Conservation (phyloP, 805 yeast genomes). For the Myxozyma neglecta region DNA sequence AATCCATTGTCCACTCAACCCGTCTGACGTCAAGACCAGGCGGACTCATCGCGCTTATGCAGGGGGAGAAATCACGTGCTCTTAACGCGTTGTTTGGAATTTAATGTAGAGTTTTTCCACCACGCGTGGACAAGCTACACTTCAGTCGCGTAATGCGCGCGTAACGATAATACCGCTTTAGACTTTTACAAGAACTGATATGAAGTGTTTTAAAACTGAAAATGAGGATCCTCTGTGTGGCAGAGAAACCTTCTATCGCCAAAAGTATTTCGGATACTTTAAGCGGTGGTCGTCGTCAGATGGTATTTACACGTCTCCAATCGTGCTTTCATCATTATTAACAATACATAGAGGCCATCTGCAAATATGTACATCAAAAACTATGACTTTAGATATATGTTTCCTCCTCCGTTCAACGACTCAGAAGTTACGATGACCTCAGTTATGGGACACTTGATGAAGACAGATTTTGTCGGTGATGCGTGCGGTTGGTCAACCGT, state of each 20-base stretch:
- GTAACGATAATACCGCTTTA: background rate
- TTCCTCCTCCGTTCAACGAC: constrained; percentile 57
- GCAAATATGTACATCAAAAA: constrained; percentile 67
- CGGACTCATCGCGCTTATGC: background rate
- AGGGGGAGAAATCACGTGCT: constrained; percentile 1
- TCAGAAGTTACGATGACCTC: constrained; percentile 89
- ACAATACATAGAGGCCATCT: constrained; percentile 44
- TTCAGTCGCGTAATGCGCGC: background rate
- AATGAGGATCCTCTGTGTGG: constrained; percentile 87
- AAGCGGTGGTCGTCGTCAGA: constrained; percentile 64
- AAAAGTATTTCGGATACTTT: constrained; percentile 73
- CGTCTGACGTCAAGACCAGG: background rate
- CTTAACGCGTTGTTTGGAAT: background rate
- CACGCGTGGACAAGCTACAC: background rate
- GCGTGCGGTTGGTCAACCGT: constrained; percentile 60
- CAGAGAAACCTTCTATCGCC: constrained; percentile 95
- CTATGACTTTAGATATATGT: constrained; percentile 71
- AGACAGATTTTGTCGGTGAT: constrained; percentile 61
- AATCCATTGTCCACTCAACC: too few relatives aligned
- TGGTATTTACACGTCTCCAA: constrained; percentile 29
- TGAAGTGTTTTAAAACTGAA: background rate
- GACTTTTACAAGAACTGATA: background rate
- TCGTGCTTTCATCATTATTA: background rate
- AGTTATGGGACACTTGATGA: constrained; percentile 81
- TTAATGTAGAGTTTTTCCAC: background rate